Conservation (phyloP, 805 yeast genomes). For the Yueomyces sp. region DNA sequence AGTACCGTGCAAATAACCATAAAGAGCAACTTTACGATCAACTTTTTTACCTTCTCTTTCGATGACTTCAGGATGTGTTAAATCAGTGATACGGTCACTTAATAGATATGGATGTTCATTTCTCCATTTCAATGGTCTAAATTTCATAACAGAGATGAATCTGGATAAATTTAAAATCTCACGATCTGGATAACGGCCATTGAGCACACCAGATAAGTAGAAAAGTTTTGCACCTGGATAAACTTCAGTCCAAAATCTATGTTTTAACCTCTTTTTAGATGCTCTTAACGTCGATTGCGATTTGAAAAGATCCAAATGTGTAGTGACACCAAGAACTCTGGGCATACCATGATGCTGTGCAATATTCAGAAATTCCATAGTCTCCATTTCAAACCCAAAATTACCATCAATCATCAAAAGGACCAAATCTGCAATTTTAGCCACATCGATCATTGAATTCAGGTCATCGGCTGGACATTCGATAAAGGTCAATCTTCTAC, state of each 20-base stretch:
- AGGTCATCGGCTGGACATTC: slow-evolving; percentile 82
- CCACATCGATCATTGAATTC: slow-evolving; percentile 91
- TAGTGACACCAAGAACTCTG: slow-evolving; percentile 84
- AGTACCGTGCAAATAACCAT: slow-evolving; percentile 92
- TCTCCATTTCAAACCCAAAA: slow-evolving; percentile 98
- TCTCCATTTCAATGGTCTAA: slow-evolving; percentile 98
- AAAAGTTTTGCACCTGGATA: slow-evolving; percentile 96
- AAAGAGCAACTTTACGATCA: slow-evolving; percentile 81
- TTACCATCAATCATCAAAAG: slow-evolving; percentile 87
- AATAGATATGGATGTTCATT: slow-evolving; percentile 93
- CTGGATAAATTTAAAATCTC: slow-evolving; percentile 85
- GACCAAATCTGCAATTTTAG: slow-evolving; percentile 89
- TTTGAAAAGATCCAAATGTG: slow-evolving; percentile 89
- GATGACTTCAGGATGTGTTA: slow-evolving; percentile 81
- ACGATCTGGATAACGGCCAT: slow-evolving; percentile 95
- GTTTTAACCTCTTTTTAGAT: slow-evolving; percentile 80
- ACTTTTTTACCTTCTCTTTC: slow-evolving; percentile 60
- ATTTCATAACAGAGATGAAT: slow-evolving; percentile 93
- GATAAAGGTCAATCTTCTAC: slow-evolving; percentile 81
- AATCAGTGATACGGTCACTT: slow-evolving; percentile 83
- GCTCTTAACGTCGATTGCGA: slow-evolving; percentile 81
- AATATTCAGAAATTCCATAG: slow-evolving; percentile 93
- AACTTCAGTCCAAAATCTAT: slow-evolving; percentile 97
- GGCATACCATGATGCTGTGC: slow-evolving; percentile 99
- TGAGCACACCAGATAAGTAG: slow-evolving; percentile 86